Percentiles rank a stretch among this genome's conserved stretches.
Conservation (phyloP, 2,329 filamentous ascomycete species). For the Pseudomassariella vexata region DNA sequence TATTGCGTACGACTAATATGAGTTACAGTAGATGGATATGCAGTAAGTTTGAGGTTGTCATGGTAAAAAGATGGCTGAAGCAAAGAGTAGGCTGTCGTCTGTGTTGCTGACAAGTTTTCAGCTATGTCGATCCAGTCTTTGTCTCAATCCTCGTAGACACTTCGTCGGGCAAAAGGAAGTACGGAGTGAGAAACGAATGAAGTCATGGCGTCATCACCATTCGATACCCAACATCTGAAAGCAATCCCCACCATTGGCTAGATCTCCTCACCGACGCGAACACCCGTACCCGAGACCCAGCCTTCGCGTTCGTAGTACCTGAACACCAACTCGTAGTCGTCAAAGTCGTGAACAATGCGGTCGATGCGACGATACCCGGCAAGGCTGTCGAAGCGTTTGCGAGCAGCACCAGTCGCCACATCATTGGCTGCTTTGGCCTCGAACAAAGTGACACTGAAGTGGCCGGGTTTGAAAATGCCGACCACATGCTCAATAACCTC, state of each 20-base stretch:
- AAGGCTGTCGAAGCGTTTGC: constrained; percentile 66
- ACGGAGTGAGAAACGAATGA: no score
- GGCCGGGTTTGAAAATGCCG: constrained; percentile 92
- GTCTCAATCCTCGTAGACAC: neutral
- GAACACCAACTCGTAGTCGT: constrained; percentile 96
- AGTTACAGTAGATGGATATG: neutral
- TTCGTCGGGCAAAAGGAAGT: neutral
- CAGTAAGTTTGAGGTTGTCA: no score
- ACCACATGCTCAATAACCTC: constrained; percentile 94
- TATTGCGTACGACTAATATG: neutral
- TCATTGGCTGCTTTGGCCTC: constrained; percentile 66
- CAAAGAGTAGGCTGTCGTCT: neutral
- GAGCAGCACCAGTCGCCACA: constrained; percentile 24
- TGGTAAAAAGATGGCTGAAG: constrained; percentile 1
- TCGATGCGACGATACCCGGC: constrained; percentile 85
- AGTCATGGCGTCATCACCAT: no score
- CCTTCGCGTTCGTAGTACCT: constrained; percentile 91
- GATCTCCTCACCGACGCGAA: constrained; percentile 49
- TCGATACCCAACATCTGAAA: neutral
- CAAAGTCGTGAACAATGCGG: constrained; percentile 93
- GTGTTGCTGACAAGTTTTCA: neutral
- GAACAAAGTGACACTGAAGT: constrained; percentile 94
- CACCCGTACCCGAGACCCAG: constrained; percentile 52
- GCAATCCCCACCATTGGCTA: constrained; percentile 7
- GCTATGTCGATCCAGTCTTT: neutral